A percentile compares a stretch with the other conserved stretches of the same genome.
Evolutionary conservation across 305 asterid species (phyloP).

Genomic region (Rubia peregrina): DNA sequence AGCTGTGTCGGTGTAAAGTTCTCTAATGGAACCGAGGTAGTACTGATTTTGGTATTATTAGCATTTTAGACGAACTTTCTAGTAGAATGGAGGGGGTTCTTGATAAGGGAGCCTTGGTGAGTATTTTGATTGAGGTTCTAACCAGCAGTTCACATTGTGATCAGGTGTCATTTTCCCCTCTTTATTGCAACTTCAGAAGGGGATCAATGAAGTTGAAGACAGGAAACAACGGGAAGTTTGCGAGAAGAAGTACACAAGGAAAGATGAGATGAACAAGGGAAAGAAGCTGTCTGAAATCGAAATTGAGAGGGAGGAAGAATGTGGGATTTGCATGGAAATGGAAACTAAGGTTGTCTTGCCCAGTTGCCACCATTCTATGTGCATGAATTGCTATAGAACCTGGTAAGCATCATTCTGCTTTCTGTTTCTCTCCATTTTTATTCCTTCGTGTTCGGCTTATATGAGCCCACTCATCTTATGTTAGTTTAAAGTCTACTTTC

Average conservation of each 20-base stretch:
- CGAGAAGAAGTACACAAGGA: conserved; percentile 45
- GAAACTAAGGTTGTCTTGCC: conserved; percentile 69
- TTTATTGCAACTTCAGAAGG: conserved; percentile 65
- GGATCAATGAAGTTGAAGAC: conserved; percentile 73
- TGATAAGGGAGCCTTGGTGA: neutral
- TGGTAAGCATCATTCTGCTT: conserved; percentile 38
- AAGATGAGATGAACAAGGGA: conserved; percentile 59
- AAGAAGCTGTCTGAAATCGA: conserved; percentile 73
- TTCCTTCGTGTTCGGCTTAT: neutral
- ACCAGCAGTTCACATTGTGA: conserved; percentile 15
- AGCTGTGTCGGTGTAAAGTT: neutral
- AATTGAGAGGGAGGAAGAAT: conserved; percentile 84
- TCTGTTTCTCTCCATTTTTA: neutral
- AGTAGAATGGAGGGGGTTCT: too few relatives aligned
- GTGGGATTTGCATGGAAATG: conserved; percentile 87
- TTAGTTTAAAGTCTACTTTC: neutral
- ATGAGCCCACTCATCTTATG: neutral
- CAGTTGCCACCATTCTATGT: conserved; percentile 65
- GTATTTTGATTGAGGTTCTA: conserved; percentile 5
- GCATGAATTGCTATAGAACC: conserved; percentile 61
- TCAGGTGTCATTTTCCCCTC: conserved; percentile 91
- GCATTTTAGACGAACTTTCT: too few relatives aligned
- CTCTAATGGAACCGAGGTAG: too few relatives aligned
- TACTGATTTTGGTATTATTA: too few relatives aligned
- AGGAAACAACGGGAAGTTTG: conserved; percentile 70